Evolutionary conservation across 108 stramenopile genomes (phyloP).

Genomic region (Asterionellopsis glacialis): DNA sequence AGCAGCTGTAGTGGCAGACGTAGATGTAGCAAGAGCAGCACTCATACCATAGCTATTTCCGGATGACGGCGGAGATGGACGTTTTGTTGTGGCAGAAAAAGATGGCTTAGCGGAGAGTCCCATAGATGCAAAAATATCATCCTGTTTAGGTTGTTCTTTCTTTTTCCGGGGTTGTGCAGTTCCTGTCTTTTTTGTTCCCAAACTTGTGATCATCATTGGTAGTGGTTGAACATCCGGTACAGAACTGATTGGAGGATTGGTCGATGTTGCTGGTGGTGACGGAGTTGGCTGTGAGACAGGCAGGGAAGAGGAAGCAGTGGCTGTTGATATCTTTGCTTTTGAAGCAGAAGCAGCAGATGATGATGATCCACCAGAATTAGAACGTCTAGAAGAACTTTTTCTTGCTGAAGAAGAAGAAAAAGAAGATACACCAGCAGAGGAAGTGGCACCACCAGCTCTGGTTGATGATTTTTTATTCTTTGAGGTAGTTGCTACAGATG

Average conservation of each 20-base stretch:
- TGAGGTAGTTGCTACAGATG: no score
- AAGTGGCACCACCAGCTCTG: no score
- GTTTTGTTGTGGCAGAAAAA: constrained; percentile 12
- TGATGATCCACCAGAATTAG: neutral
- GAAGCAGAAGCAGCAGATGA: neutral
- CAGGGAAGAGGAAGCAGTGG: neutral
- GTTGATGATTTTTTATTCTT: no score
- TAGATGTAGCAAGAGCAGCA: neutral
- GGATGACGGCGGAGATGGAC: neutral
- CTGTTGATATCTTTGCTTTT: no score
- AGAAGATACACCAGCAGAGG: neutral
- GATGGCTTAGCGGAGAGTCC: constrained; percentile 40
- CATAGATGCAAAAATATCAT: constrained; percentile 60
- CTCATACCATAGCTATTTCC: neutral
- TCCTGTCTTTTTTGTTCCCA: constrained; percentile 4
- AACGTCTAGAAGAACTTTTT: neutral
- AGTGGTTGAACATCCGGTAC: constrained; percentile 1
- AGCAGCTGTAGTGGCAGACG: constrained; percentile 5
- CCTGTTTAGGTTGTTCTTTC: constrained; percentile 14
- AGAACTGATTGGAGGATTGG: constrained; percentile 1
- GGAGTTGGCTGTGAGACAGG: neutral
- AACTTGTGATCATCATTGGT: neutral
- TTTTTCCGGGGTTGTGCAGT: neutral
- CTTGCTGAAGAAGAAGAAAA: neutral
- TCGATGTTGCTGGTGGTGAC: constrained; percentile 2